Base-by-base conservation (phyloP, 225 moss, liverwort and hornwort species). In the Physcomitrellopsis africana region DNA sequence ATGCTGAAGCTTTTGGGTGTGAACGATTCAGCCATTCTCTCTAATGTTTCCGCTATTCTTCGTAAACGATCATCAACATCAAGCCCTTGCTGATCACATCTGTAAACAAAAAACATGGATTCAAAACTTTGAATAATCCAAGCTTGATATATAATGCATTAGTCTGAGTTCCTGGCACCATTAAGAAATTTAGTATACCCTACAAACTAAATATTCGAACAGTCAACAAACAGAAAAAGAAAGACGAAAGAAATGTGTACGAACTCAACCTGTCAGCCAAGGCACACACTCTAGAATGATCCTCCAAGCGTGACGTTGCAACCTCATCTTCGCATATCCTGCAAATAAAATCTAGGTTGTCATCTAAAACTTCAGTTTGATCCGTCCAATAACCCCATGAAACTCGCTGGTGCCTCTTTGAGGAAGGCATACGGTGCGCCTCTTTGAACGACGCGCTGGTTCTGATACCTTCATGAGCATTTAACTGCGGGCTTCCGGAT, bases 301-400 rank as follows among this genome's bases (percentile, higher is more conserved):
- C 96, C 80, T 97, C 96, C 79, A 97, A 77, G 79, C 86, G 89
- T 75, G 86, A 80, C 27, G 94, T 93, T 23, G 92, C 85, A 76
- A 97, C 87, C 77, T 93, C 92, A 70, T 97, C 96, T 86, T 97
- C 96, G 79, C 96, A 97, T 70, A 97, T 97, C 84, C 96, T 91
- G 80, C 96, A 97, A 56, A 97, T 97, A 7, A 97, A 92, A 77
- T 81, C 77, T 52, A 86, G 72, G 51, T 80, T 86, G 75, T 94
- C 96, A 70, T 93, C 96, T 64, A 93, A 73, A 70, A 81, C 58
- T 46, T 83, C 83, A 51, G 83, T 72, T 70, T 83, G 86, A 79
- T 86, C 83, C 70, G 76, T 68, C 86, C 86, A 86, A 79, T 86
- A 83, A 70, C 86, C 96, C 96, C 94, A 96, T 26, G 92, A 84